These are phyloP conservation scores for Coniferiporia sulphurascens DNA, from an alignment of 1,284 basidiomycete genomes.

Conservation along the genomic window DNA sequence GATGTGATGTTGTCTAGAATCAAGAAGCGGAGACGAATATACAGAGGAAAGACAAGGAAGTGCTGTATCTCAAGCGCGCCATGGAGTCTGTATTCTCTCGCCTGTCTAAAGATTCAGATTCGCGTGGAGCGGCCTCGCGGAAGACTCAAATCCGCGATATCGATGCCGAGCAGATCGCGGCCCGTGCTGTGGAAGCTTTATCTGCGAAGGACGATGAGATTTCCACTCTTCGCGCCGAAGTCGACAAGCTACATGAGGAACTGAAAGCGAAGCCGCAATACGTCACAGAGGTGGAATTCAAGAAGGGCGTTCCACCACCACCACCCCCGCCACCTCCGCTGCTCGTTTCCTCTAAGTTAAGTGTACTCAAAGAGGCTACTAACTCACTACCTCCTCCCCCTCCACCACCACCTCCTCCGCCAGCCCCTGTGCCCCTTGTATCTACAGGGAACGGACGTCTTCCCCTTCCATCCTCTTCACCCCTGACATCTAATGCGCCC, in stretches of 20 bases:
- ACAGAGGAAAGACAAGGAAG: slow-evolving; percentile 64
- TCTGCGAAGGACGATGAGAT: slow-evolving; percentile 72
- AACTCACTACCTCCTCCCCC: slow-evolving; percentile 8
- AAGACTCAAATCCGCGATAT: slow-evolving; percentile 35
- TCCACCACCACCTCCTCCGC: slow-evolving; percentile 6
- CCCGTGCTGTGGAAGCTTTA: slow-evolving; percentile 64
- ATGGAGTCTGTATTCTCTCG: slow-evolving; percentile 81
- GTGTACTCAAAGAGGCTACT: slow-evolving; percentile 22
- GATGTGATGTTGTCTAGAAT: slow-evolving; percentile 36
- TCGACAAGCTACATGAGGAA: slow-evolving; percentile 45
- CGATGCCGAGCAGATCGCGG: slow-evolving; percentile 70
- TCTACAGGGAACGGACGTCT: slow-evolving; percentile 13
- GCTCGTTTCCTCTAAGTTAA: slow-evolving; percentile 27
- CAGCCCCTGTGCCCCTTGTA: slow-evolving; percentile 14
- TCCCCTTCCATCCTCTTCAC: too few species aligned
- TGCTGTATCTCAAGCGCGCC: slow-evolving; percentile 74
- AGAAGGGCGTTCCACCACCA: slow-evolving; percentile 57
- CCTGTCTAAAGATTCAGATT: too few species aligned
- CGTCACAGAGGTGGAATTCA: slow-evolving; percentile 65
- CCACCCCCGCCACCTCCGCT: slow-evolving; percentile 59
- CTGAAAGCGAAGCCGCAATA: slow-evolving; percentile 49
- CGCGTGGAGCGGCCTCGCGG: too few species aligned
- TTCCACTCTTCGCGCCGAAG: slow-evolving; percentile 43
- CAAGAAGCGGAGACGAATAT: slow-evolving; percentile 48
- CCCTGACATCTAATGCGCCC: too few species aligned